Evolutionary conservation across 176 grass and related monocot species (phyloP).

Genomic region (Oryza meridionalis): DNA sequence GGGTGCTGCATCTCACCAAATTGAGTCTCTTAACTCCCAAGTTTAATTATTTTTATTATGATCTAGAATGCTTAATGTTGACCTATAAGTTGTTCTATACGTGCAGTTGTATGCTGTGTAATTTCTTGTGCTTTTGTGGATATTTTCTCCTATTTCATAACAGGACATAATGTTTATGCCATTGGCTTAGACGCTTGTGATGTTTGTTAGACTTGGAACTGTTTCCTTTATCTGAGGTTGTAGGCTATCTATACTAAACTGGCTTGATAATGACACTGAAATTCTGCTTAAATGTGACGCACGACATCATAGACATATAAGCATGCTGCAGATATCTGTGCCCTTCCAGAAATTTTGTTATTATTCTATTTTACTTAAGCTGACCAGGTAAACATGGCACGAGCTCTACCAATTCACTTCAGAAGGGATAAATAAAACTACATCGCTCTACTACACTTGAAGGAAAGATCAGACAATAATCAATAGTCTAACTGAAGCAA

Average conservation of each 20-base stretch:
- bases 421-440: neutral
- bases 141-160: constrained; percentile 25
- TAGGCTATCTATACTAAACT: constrained; percentile 1
- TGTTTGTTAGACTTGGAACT: neutral
- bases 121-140: neutral
- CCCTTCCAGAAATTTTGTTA: constrained; percentile 24
- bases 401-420: neutral
- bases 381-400: neutral
- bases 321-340: neutral
- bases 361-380: neutral
- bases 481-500: neutral
- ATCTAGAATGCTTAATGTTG: constrained; percentile 33
- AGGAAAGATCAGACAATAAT: neutral
- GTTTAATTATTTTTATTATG: constrained; percentile 11
- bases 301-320: neutral
- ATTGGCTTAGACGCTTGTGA: neutral
- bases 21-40: constrained; percentile 26
- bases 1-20: constrained; percentile 4
- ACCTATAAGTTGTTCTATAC: constrained; percentile 19
- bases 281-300: constrained; percentile 28
- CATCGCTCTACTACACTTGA: neutral
- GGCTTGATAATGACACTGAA: constrained; percentile 8
- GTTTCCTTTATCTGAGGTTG: neutral
- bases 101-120: neutral
- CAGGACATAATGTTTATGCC: neutral